Conservation (phyloP, 768 basidiomycete species). For the Mycena alexandri region DNA sequence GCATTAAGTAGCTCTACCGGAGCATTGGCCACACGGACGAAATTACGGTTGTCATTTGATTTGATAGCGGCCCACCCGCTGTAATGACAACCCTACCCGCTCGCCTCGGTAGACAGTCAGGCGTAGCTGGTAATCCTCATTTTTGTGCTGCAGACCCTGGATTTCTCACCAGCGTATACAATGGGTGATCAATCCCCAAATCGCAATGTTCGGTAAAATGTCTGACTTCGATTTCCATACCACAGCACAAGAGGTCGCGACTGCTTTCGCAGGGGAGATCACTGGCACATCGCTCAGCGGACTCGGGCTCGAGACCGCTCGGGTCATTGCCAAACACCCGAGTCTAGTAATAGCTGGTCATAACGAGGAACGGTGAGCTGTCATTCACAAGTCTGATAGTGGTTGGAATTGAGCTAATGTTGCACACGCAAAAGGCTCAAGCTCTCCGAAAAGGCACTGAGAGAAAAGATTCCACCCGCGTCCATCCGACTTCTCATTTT, state of each 20-base stretch:
- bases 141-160: too few species aligned
- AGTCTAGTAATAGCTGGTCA: constrained; percentile 28
- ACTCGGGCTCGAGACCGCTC: constrained; percentile 26
- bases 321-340: constrained; percentile 13
- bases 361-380: constrained; percentile 17
- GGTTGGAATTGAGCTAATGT: neutral
- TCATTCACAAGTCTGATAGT: neutral
- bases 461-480: neutral
- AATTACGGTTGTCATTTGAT: too few species aligned
- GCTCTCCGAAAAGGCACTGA: constrained; percentile 7
- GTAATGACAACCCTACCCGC: too few species aligned
- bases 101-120: too few species aligned
- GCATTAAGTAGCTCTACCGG: too few species aligned
- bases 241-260: constrained; percentile 25
- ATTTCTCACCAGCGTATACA: too few species aligned
- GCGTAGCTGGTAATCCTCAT: too few species aligned
- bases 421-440: neutral
- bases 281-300: constrained; percentile 28
- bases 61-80: too few species aligned
- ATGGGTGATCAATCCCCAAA: too few species aligned
- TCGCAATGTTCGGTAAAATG: too few species aligned
- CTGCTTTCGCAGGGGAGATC: constrained; percentile 5
- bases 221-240: constrained; percentile 8
- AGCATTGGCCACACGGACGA: too few species aligned
- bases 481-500: constrained; percentile 7